Evolutionary conservation across 176 grass and related monocot species (phyloP), one percentile per base, ranked within the genome.

Genomic region (Hsuehochloa calcarea): DNA sequence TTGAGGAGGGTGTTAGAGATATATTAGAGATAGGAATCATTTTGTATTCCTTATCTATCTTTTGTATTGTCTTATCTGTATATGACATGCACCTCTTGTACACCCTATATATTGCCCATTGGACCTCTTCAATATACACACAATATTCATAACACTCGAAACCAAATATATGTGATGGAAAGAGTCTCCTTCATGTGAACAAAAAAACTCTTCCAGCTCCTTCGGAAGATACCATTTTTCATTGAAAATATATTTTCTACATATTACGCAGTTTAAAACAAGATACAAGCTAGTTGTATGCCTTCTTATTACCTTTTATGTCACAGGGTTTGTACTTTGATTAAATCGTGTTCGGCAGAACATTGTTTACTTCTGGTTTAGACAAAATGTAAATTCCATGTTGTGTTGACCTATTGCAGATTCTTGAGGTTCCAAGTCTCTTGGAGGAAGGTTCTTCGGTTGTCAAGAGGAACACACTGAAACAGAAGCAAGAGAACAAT

Each of bases 401-500:
- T 64, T 49, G 3, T 80, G 31, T 44, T 87, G 78, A 39, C 41
- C 40, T 79, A 10, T 45, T 81, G 54, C 88, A 98, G 96, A 98
- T 98, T 81, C 78, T 98, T 6, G 90, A 93, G 60, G 91, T 98
- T 67, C 93, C 96, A n/a, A 93, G 90, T 65, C 88, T 95, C 29
- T 80, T 90, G 85, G 96, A 92, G 38, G 91, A 96, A 96, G 96
- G 91, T 69, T 93, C 89, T 39, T 92, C 86, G 2, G 89, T 93
- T 39, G 93, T 90, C 27, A 95, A 92, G 88, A 92, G 86, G 85
- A 91, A 92, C 84, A 86, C 79, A 61, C 80, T 99, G 78, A 96
- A 96, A 84, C 96, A 94, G 70, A 94, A 99, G 86, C 91, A 90
- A 39, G 96, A 94, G 67, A 90, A 84, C 34, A 44, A 54, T 44